phyloP scores from a whole-genome alignment of 441 rosid species.

The Daphne laureola region DNA sequence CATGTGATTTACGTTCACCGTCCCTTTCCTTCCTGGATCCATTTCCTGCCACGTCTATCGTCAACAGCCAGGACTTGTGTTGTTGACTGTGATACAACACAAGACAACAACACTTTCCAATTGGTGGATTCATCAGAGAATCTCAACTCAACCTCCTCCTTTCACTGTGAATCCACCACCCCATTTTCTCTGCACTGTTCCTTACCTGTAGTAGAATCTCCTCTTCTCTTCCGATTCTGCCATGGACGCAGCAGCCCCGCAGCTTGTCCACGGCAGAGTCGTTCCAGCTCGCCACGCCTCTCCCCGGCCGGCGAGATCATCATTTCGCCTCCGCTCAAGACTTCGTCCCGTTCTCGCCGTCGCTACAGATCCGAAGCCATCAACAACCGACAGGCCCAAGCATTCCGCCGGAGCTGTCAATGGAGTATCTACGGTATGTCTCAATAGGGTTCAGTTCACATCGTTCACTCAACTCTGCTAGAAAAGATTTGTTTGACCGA shows the following conservation, averaged over 20 bases:
- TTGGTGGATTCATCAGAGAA: too few species aligned
- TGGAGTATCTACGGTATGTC: conserved; percentile 54
- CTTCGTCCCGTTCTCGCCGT: conserved; percentile 41
- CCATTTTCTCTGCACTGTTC: background rate
- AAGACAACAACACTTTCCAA: too few species aligned
- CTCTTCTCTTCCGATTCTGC: conserved; percentile 14
- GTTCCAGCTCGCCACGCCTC: conserved; percentile 30
- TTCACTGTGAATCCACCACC: too few species aligned
- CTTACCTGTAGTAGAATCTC: conserved; percentile 7
- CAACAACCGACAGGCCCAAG: conserved; percentile 23
- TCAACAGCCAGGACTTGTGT: too few species aligned
- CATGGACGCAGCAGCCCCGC: conserved; percentile 69
- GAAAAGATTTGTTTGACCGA: background rate
- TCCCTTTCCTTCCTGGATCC: too few species aligned
- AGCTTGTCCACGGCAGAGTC: conserved; percentile 58
- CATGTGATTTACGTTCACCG: too few species aligned
- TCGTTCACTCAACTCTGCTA: too few species aligned
- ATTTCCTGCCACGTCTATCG: too few species aligned
- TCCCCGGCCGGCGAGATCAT: conserved; percentile 19
- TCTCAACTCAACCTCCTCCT: too few species aligned
- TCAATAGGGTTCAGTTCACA: background rate
- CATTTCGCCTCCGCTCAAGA: conserved; percentile 27
- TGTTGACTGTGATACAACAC: too few species aligned
- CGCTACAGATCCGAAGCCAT: conserved; percentile 67
- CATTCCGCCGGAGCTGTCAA: conserved; percentile 24